Percentiles rank a stretch among this genome's conserved stretches.
These are phyloP conservation scores for Lepidium campestre DNA, from an alignment of 441 rosid species.

Conservation along the genomic window DNA sequence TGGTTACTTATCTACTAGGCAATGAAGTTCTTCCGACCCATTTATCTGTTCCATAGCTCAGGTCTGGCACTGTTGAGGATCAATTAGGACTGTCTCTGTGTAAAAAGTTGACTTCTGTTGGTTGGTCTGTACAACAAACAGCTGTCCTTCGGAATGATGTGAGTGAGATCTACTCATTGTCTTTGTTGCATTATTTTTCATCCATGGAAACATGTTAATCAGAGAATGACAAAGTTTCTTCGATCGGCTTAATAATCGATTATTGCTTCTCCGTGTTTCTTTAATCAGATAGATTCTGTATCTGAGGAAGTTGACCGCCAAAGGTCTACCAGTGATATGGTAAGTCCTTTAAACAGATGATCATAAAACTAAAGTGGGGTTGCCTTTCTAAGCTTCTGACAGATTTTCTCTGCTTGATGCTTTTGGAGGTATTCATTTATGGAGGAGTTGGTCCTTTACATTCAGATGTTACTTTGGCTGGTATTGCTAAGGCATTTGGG, in stretches of 20 bases:
- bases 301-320: constrained; percentile 88
- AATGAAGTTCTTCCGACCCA: constrained; percentile 24
- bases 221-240: background rate
- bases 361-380: constrained; percentile 1
- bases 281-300: constrained; percentile 82
- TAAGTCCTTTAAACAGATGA: constrained; percentile 26
- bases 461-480: constrained; percentile 86
- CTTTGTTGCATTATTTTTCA: background rate
- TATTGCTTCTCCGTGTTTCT: constrained; percentile 17
- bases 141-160: constrained; percentile 75
- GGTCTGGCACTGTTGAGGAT: constrained; percentile 94
- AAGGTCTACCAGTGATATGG: constrained; percentile 76
- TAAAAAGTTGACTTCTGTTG: constrained; percentile 69
- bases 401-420: background rate
- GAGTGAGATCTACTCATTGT: constrained; percentile 33
- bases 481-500: constrained; percentile 97
- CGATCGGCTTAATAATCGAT: background rate
- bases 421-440: constrained; percentile 66
- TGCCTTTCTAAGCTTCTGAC: background rate
- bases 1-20: constrained; percentile 7
- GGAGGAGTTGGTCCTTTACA: constrained; percentile 97
- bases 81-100: constrained; percentile 66
- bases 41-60: constrained; percentile 95
- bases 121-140: constrained; percentile 73
- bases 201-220: background rate